These are phyloP conservation scores for Phoma sp. DNA, from an alignment of 2,329 filamentous ascomycete genomes.

Conservation along the genomic window DNA sequence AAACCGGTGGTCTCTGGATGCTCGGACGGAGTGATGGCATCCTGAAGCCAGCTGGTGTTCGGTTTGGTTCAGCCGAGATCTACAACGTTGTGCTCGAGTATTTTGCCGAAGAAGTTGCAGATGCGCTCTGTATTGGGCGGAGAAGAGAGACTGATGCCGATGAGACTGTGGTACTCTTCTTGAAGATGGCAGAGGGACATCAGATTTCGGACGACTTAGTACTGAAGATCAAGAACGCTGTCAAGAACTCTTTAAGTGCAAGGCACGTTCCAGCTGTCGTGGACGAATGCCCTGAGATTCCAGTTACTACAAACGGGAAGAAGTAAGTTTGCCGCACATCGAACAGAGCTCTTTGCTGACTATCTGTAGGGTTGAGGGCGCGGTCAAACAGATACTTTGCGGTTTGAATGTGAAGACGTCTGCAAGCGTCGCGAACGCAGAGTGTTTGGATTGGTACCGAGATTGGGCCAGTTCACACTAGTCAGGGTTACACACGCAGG, in stretches of 20 bases:
- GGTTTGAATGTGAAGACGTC: conserved; percentile 86
- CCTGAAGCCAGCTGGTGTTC: conserved; percentile 87
- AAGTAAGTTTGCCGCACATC: conserved; percentile 65
- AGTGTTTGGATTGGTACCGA: conserved; percentile 86
- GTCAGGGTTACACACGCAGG: no score
- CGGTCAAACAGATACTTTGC: conserved; percentile 94
- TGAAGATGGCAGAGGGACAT: conserved; percentile 72
- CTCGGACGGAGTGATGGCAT: conserved; percentile 91
- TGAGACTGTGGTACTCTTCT: conserved; percentile 86
- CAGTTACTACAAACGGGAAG: conserved; percentile 92
- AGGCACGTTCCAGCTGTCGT: conserved; percentile 87
- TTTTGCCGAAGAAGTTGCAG: conserved; percentile 78
- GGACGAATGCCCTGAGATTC: conserved; percentile 84
- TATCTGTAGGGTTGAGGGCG: conserved; percentile 78
- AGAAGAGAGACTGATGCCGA: conserved; percentile 74
- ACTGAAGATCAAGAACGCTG: conserved; percentile 67
- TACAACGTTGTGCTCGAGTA: conserved; percentile 91
- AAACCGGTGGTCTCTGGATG: conserved; percentile 84
- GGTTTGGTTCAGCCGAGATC: conserved; percentile 93
- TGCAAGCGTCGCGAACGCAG: conserved; percentile 90
- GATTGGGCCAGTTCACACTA: conserved; percentile 63
- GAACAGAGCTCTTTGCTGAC: conserved; percentile 8
- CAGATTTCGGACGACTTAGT: conserved; percentile 67
- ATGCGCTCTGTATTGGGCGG: conserved; percentile 86
- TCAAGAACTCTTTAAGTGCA: conserved; percentile 81